Base-by-base conservation (phyloP, 805 yeast species). In the Starmerella bombicola region DNA sequence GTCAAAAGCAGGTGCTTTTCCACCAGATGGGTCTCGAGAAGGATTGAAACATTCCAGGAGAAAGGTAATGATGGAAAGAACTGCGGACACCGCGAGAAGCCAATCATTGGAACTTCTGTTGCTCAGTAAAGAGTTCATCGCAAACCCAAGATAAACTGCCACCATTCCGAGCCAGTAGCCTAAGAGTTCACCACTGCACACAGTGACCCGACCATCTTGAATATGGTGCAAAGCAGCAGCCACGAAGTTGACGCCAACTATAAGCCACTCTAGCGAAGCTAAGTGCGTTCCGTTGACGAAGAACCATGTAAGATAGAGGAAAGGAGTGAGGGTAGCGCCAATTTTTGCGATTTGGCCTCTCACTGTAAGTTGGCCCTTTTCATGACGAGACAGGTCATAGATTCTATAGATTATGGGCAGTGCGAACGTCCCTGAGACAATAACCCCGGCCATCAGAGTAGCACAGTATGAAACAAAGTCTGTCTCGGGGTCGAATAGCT, bases 161-260 rank as follows among this genome's bases (percentile, higher is more conserved):
- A 40, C 25, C 38, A 45, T 33, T 4, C 40, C 42, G 10, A 39
- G 26, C 55, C 56, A 53, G 45, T 51, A 53, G 10, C 51, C 34
- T 9, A 52, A 46, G 7, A 51, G 23, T 28, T 51, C 55, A 9
- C 50, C 29, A 16, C 44, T 30, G 37, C 48, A 42, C 1, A 53
- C 55, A 9, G 33, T 30, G 1, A 52, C 54, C 7, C 55, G 47
- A 30, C 57, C 57, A 31, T 53, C 57, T 39, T 53, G 53, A n/a
- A 48, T 43, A 30, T 21, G 25, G 19, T 47, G 48, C 12, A 48
- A 37, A 15, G 35, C 16, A 0, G 51, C 50, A 0, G 35, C 49
- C 8, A 43, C 15, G 3, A 35, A 41, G 1, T 46, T 46, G 13
- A 26, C 44, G 3, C 20, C 42, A 4, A 40, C 21, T 7, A 43